Base-by-base conservation (phyloP, 2,329 filamentous ascomycete species). In the Aureobasidium subglaciale region DNA sequence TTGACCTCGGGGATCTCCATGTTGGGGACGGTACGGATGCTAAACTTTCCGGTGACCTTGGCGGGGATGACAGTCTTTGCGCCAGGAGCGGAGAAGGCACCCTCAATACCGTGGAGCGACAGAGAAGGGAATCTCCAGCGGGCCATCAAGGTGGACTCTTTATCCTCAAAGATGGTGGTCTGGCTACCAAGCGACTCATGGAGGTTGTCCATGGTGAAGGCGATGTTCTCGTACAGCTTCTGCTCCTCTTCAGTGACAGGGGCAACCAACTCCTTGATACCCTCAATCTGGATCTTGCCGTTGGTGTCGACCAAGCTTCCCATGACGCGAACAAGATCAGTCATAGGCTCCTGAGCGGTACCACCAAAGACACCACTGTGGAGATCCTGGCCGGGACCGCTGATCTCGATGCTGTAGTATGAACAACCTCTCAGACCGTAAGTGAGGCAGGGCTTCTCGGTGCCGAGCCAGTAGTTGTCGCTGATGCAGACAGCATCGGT, bases 381-480 rank as follows among this genome's bases (percentile, higher is more conserved):
- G 60, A 99, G 80, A 71, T 99, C 93, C 63, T 92, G 88, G 37
- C 86, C 93, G 10, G 93, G 93, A 1, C 93, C 93, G 8, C 87
- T 90, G 61, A 99, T 78, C 73, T 93, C 88, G 63, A 99, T 75
- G 52, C 87, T 88, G 78, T 97, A 99, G 81, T 99, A 99, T 78
- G 95, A 97, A 84, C 89, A 95, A 54, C 93, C 93, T 63, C 93
- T 88, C 60, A 99, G 86, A 64, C 93, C 93, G 71, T 99, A 99
- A 9, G 93, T 99, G 67, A 99, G 76, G 73, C 93, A 99, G 11
- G 93, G 93, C 81, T 96, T 96, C 80, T 97, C 90, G 5, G 93
- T 97, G 58, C 93, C 93, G 37, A 99, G 85, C 93, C 93, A 99
- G 84, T 99, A 99, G 81, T 99, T 99, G 74, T 99, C 93, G 45